Evolutionary conservation across 768 basidiomycete genomes (phyloP), one percentile per base, ranked within the genome.

Genomic region (Suillus subalutaceus): DNA sequence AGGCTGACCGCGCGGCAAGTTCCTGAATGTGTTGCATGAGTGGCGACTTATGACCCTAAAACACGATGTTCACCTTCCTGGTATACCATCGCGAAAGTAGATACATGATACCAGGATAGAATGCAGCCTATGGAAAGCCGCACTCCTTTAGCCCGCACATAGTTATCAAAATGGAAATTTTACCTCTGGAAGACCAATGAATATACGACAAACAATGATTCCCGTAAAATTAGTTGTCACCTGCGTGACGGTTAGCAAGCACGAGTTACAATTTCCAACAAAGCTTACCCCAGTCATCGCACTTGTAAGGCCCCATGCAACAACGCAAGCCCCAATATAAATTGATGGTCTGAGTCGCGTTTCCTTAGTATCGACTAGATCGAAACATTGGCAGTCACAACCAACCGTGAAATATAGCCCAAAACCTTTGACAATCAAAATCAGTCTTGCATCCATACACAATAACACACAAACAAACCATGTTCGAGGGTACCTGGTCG

Each of bases 241-340:
- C 88, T 89, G 61, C 1, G 41, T 41, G 23, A 26, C 60, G 12
- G 0, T 66, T 48, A 68, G 56, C 16, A 12, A 62, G 43, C 41
- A 57, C 40, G 18, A 60, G 38, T 23, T 57, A 67, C 59, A 3
- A 37, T 23, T 55, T 23, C 57, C 23, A 20, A 46, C 16, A 38
- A 38, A 10, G 48, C 62, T 18, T 66, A 88, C 88, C 15, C 89
- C 90, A 23, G 89, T 90, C 56, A 89, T 71, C 4, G 85, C 79
- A 62, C 88, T 89, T 3, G 85, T 87, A 18, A 88, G 60, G 3
- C 90, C 89, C 89, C 90, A 91, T 3, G 82, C 68, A 26, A 87
- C 77, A 13, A 89, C 85, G 64, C 88, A 90, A 30, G 72, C 67
- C 2, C 87, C 85, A 9, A 91, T 89, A 72, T 88, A 90, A 44